Conservation (phyloP, 352 stramenopile genomes). For the Globisporangium emineosum region DNA sequence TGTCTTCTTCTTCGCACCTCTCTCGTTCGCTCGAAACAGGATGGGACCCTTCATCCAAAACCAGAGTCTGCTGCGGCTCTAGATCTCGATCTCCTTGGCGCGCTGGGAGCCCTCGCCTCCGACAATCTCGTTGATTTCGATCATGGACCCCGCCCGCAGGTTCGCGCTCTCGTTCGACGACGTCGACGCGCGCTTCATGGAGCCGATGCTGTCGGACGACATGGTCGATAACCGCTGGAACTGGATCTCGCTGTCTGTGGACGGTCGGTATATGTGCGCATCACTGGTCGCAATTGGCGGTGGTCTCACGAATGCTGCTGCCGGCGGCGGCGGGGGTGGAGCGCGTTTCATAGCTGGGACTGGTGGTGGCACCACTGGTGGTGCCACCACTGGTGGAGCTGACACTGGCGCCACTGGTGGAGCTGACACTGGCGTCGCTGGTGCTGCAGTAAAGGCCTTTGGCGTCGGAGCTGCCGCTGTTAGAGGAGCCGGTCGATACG, state of each 20-base stretch:
- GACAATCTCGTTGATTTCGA: slow-evolving; percentile 20
- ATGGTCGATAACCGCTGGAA: slow-evolving; percentile 21
- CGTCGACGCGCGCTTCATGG: slow-evolving; percentile 21
- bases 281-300: not conserved
- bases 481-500: not conserved
- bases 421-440: slow-evolving; percentile 7
- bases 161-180: slow-evolving; percentile 19
- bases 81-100: slow-evolving; percentile 25
- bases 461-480: not conserved
- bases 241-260: slow-evolving; percentile 12
- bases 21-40: not conserved
- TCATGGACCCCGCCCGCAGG: slow-evolving; percentile 21
- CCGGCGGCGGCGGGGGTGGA: slow-evolving; percentile 12
- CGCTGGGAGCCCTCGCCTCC: slow-evolving; percentile 11
- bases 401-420: slow-evolving; percentile 2
- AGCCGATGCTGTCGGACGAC: slow-evolving; percentile 17
- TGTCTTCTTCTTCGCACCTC: not conserved
- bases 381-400: not conserved
- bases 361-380: not conserved
- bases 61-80: not conserved
- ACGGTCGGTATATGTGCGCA: slow-evolving; percentile 12
- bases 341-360: not conserved
- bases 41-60: not conserved
- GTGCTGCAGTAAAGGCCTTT: not conserved
- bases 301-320: slow-evolving; percentile 12